Base-by-base conservation (phyloP, 2,329 filamentous ascomycete species). In the Fusarium fracticaudum region DNA sequence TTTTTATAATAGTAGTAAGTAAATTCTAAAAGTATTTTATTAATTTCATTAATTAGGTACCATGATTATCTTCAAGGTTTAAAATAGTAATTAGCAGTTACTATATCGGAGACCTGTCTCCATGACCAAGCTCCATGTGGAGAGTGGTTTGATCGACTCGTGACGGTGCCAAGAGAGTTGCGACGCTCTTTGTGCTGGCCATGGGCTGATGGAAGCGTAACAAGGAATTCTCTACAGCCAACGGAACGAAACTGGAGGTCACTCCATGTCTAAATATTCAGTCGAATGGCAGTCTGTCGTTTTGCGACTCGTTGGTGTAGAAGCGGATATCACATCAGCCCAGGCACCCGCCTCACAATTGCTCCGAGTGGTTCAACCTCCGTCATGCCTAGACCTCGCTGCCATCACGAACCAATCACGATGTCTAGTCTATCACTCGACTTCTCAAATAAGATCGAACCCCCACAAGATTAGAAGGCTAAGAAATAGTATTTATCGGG, bases 361-460 rank as follows among this genome's bases (percentile, higher is more conserved):
- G 24, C 31, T 37, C 13, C 31, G 58, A 66, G 10, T 37, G 13
- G 64, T 33, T n/a, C 40, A 35, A 35, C 17, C 24, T 50, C 51
- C 35, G 40, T 26, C 54, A 58, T 47, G 44, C 59, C 51, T 15
- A 58, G 45, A 50, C 37, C 15, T 44, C 33, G 29, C 9, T 10
- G n/a, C 18, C 6, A n/a, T 41, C 26, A 17, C 20, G 37, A 70
- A 35, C 67, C 67, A 70, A 70, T 70, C 67, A 48, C n/a, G 22
- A 11, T 3, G 9, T 26, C 6, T 53, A 1, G 1, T 6, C 5
- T 44, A 26, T 3, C 33, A 5, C 24, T 35, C n/a, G 20, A 33
- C 13, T 51, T 37, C 35, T 31, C 26, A 6, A 26, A 35, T 37
- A 41, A 47, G 44, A 54, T 18, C 50, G 14, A 45, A 40, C 38